Conservation (phyloP, 2,329 filamentous ascomycete genomes). For the Stagonosporopsis chrysanthemi region DNA sequence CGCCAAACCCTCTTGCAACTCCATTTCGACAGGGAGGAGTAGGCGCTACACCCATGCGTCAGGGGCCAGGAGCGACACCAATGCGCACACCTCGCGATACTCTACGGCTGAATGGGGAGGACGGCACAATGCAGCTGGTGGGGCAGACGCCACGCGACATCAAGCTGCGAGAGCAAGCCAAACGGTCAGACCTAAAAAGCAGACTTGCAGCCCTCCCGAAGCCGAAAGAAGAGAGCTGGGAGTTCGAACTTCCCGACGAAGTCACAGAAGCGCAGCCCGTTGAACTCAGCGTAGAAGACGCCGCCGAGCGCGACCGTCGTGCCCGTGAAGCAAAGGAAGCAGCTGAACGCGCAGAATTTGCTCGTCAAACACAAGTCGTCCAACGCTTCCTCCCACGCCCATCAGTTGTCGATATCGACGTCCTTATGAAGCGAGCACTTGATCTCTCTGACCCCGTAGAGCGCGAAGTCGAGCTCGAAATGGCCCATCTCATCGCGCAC, state of each 20-base stretch:
- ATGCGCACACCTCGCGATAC: conserved; percentile 88
- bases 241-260: conserved; percentile 89
- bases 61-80: conserved; percentile 78
- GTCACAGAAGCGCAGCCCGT: conserved; percentile 65
- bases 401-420: conserved; percentile 72
- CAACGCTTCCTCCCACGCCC: conserved; percentile 84
- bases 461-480: conserved; percentile 76
- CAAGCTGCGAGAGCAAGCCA: conserved; percentile 71
- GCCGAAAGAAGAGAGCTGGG: conserved; percentile 93
- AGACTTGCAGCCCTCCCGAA: conserved; percentile 85
- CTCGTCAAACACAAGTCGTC: conserved; percentile 87
- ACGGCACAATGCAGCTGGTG: conserved; percentile 68
- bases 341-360: conserved; percentile 72
- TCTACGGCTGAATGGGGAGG: conserved; percentile 80
- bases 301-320: conserved; percentile 77
- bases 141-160: conserved; percentile 80
- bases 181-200: conserved; percentile 72
- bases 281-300: conserved; percentile 68
- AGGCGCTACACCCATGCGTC: conserved; percentile 69
- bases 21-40: conserved; percentile 75
- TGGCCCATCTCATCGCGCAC: conserved; percentile 78
- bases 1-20: conserved; percentile 94
- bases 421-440: conserved; percentile 70
- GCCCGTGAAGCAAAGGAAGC: conserved; percentile 69
- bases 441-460: conserved; percentile 69